These are phyloP conservation scores for Eucalyptus rudis DNA, from an alignment of 345 rosid genomes.

Conservation along the genomic window DNA sequence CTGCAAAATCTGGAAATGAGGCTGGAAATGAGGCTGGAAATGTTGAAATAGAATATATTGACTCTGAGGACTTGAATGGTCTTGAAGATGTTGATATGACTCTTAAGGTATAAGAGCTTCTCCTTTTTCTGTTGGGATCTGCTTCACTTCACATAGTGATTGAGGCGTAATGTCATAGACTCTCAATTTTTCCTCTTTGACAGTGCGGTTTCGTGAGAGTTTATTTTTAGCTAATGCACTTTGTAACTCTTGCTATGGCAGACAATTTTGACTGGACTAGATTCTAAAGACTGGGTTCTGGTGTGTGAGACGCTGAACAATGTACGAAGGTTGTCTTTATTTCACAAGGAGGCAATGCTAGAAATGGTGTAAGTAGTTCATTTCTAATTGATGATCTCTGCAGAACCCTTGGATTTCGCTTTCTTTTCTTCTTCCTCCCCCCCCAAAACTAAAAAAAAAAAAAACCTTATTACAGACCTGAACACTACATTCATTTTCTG, in stretches of 20 bases:
- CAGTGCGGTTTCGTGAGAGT: not conserved
- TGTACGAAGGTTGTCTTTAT: conserved; percentile 65
- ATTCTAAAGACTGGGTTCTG: conserved; percentile 81
- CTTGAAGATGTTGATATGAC: conserved; percentile 54
- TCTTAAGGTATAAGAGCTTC: conserved; percentile 37
- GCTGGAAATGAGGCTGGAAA: conserved; percentile 19
- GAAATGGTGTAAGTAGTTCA: conserved; percentile 51
- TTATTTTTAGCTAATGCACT: not conserved
- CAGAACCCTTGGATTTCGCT: not conserved
- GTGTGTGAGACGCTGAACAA: conserved; percentile 79
- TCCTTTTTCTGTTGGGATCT: not conserved
- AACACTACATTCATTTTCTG: not conserved
- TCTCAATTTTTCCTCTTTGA: not conserved
- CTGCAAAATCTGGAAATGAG: conserved; percentile 27
- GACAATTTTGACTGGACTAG: conserved; percentile 61
- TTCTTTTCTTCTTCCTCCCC: not conserved
- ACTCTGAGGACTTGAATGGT: conserved; percentile 63
- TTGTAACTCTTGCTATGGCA: conserved; percentile 1
- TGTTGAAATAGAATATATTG: conserved; percentile 71
- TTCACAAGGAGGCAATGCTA: conserved; percentile 57
- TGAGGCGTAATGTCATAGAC: not conserved
- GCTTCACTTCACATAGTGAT: not conserved
- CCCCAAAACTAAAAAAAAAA: no score
- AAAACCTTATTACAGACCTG: not conserved
- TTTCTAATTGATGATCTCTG: not conserved